Conservation (phyloP, 1,139 yeast species). For the Hyphopichia wangnamkhiaoensis region DNA sequence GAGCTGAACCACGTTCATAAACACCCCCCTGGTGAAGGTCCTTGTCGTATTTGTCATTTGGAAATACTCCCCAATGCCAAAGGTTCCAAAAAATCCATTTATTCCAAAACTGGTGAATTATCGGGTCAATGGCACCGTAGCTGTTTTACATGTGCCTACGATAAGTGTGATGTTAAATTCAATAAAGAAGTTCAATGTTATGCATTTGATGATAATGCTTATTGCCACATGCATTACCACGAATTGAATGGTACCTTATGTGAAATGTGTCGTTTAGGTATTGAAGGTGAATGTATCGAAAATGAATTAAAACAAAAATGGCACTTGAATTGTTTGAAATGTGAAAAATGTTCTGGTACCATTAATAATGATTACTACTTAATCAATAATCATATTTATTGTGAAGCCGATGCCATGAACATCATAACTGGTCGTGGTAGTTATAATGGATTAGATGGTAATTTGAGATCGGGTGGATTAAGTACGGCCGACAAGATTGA, state of each 20-base stretch:
- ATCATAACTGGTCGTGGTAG: constrained; percentile 25
- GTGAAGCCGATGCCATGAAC: constrained; percentile 46
- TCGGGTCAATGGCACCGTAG: constrained; percentile 94
- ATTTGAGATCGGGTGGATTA: constrained; percentile 23
- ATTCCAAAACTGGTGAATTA: constrained; percentile 76
- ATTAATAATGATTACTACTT: constrained; percentile 60
- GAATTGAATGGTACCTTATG: constrained; percentile 74
- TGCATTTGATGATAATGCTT: constrained; percentile 76
- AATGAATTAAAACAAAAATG: constrained; percentile 67
- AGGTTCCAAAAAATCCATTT: constrained; percentile 48
- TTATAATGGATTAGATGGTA: constrained; percentile 24
- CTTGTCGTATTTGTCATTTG: constrained; percentile 65
- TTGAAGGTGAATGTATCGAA: constrained; percentile 90
- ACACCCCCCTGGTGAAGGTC: constrained; percentile 67
- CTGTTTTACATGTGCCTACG: constrained; percentile 70
- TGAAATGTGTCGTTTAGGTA: constrained; percentile 66
- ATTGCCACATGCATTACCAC: constrained; percentile 83
- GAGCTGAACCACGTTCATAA: constrained; percentile 13
- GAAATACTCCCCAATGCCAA: constrained; percentile 51
- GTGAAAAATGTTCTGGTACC: constrained; percentile 48
- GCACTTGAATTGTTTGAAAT: constrained; percentile 63
- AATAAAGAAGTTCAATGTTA: constrained; percentile 71
- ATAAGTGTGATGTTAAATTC: constrained; percentile 56
- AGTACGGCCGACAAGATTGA: constrained; percentile 38
- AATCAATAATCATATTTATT: constrained; percentile 50